Percentiles rank a stretch among this genome's conserved stretches.
These are phyloP conservation scores for Lentinula novae-zelandiae DNA, from an alignment of 1,284 basidiomycete species.

Conservation along the genomic window DNA sequence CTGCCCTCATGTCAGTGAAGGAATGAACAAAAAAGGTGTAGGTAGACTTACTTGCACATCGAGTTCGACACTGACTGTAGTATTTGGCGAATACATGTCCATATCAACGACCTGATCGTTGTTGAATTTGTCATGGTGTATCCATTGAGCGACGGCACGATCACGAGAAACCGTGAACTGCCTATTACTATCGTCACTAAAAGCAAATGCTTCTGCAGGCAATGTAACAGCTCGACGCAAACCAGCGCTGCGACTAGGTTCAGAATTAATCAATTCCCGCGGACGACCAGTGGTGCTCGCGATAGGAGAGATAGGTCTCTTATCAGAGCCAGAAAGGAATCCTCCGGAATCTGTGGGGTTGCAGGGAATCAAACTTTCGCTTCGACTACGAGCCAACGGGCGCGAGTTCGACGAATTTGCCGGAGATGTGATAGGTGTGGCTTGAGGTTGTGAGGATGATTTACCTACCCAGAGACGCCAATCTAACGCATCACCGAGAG, in stretches of 20 bases:
- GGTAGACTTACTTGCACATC: background rate
- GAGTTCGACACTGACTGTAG: background rate
- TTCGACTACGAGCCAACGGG: constrained; percentile 36
- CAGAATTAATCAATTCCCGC: background rate
- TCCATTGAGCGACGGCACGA: constrained; percentile 9
- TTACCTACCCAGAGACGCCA: constrained; percentile 87
- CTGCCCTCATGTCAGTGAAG: background rate
- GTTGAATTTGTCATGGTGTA: background rate
- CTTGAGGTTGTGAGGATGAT: constrained; percentile 10
- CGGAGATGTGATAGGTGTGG: constrained; percentile 18
- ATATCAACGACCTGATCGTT: background rate
- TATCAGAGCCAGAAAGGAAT: constrained; percentile 1
- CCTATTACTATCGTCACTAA: background rate
- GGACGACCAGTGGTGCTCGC: background rate
- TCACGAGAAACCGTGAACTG: background rate
- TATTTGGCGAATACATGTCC: constrained; percentile 6
- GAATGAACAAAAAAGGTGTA: background rate
- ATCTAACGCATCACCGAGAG: constrained; percentile 72
- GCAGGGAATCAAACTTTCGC: constrained; percentile 32
- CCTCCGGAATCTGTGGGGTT: constrained; percentile 3
- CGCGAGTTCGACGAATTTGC: constrained; percentile 20
- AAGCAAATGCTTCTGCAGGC: constrained; percentile 26
- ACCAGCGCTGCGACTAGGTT: constrained; percentile 7
- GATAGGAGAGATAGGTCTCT: background rate
- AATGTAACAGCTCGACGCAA: constrained; percentile 30